phyloP scores from a whole-genome alignment of 495 filamentous ascomycete genomes.

The Aspergillus ostianus region DNA sequence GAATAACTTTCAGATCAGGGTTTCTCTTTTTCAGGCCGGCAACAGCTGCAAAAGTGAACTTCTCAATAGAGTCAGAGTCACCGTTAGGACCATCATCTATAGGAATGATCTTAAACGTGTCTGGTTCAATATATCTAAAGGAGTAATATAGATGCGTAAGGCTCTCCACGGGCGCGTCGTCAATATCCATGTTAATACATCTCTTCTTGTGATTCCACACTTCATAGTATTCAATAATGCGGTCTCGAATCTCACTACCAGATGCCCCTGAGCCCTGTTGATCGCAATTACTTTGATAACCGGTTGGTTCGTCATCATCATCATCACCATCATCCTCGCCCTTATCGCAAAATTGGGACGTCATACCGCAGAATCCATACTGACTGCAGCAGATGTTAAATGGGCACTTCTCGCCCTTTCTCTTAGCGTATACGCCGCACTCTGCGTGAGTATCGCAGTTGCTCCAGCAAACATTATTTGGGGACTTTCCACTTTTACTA shows the following conservation, averaged over 20 bases:
- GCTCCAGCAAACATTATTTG: constrained; percentile 10
- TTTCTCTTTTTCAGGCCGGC: constrained; percentile 8
- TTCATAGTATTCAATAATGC: constrained; percentile 14
- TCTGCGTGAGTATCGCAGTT: constrained; percentile 35
- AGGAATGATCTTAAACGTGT: constrained; percentile 4
- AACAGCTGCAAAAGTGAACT: not conserved
- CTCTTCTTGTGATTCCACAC: constrained; percentile 2
- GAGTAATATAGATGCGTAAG: constrained; percentile 10
- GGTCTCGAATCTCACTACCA: not conserved
- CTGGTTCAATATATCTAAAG: constrained; percentile 9
- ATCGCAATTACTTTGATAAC: constrained; percentile 17
- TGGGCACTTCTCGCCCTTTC: constrained; percentile 23
- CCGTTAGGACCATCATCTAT: not conserved
- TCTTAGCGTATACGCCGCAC: constrained; percentile 29
- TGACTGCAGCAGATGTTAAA: constrained; percentile 31
- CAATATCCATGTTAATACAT: constrained; percentile 5
- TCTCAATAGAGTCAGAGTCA: not conserved
- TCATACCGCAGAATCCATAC: constrained; percentile 36
- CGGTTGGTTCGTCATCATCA: constrained; percentile 3
- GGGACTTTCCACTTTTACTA: constrained; percentile 7
- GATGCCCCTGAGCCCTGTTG: not conserved
- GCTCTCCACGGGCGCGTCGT: constrained; percentile 11
- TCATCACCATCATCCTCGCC: constrained; percentile 9
- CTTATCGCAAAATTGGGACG: constrained; percentile 43
- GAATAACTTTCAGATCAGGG: not conserved